Conservation (phyloP, 78 protist genomes). For the Diacronema lutheri region DNA sequence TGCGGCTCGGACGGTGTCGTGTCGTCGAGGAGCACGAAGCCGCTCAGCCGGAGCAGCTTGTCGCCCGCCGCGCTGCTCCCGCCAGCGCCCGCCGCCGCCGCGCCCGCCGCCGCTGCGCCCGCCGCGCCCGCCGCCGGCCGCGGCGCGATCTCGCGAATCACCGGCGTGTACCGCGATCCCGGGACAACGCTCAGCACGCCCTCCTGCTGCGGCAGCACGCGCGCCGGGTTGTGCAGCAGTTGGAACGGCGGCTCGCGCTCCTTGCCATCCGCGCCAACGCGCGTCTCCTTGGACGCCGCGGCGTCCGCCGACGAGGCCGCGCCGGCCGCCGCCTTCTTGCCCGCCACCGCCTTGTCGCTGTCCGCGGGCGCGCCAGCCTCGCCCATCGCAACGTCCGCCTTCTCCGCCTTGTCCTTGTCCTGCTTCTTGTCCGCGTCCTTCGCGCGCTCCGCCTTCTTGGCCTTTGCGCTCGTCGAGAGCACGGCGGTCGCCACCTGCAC, state of each 20-base stretch:
- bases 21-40: constrained; percentile 27
- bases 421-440: not conserved
- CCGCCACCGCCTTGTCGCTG: not conserved
- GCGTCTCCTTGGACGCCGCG: not conserved
- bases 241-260: constrained; percentile 21
- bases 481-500: not conserved
- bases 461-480: not conserved
- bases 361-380: not conserved
- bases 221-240: constrained; percentile 75
- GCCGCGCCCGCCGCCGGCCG: not conserved
- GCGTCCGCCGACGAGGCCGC: not conserved
- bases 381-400: not conserved
- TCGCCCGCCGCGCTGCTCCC: too few relatives aligned
- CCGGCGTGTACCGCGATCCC: constrained; percentile 61
- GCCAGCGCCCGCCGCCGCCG: too few relatives aligned
- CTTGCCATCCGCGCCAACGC: constrained; percentile 5
- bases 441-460: constrained; percentile 54
- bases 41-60: not conserved
- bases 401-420: constrained; percentile 26
- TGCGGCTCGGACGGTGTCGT: constrained; percentile 19
- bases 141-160: not conserved
- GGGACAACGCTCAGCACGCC: constrained; percentile 34
- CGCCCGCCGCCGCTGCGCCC: not conserved
- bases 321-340: not conserved
- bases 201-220: constrained; percentile 77